Base-by-base conservation (phyloP, 2,329 filamentous ascomycete species). In the Sclerotinia borealis region DNA sequence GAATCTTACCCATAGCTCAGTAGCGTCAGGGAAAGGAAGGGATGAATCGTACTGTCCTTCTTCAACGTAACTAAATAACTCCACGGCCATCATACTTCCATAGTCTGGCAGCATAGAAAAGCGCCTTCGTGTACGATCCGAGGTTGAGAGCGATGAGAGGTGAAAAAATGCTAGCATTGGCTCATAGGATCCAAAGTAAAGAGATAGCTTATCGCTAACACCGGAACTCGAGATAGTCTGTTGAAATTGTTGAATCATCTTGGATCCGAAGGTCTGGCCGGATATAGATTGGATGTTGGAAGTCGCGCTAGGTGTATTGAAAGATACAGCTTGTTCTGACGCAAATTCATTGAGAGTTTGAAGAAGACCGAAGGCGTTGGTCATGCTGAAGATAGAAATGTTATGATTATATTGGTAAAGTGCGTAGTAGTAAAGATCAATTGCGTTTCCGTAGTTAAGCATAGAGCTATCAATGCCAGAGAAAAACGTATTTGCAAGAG, bases 61-160 rank as follows among this genome's bases (percentile, higher is more conserved):
- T 49, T 68, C 61, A 59, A 75, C 74, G 39, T 79, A 74, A 22
- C 77, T 78, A 65, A 80, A 80, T 6, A 87, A 74, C 77, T 96
- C 92, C 72, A 95, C 92, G 0, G 84, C 79, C 81, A 96, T 88
- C 47, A 85, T 83, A 1, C 86, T 87, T 0, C 91, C 92, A 43
- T 92, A 91, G 67, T 87, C 81, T 0, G 89, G 86, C 17, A 85
- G 67, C 67, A 72, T 37, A 64, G 72, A 51, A 72, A 78, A 81
- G 22, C 29, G n/a, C 1, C 80, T 71, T 86, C 85, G 59, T 85
- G 73, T 0, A 74, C 15, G 65, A 64, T 15, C 64, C 71, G 55
- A 78, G 77, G 2, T 71, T 65, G 2, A 66, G 9, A 86, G 77
- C 0, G 76, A 74, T 0, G 80, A 74, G 3, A 86, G 75, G 1